Evolutionary conservation across 2,329 filamentous ascomycete genomes (phyloP).

Genomic region (Venturia nashicola): DNA sequence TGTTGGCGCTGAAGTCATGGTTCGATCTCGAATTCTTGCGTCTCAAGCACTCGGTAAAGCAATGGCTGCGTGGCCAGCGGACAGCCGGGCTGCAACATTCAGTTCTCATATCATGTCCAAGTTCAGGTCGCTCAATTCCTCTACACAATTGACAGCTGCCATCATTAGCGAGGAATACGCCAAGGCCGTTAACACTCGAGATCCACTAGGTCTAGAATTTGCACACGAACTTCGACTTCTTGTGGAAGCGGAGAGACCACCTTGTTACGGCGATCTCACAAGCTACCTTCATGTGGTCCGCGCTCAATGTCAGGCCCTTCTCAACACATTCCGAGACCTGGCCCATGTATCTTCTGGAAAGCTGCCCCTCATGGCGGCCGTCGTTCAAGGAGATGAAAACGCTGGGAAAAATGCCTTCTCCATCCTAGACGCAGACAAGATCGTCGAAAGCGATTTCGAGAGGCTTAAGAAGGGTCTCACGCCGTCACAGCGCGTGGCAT

Average conservation of each 20-base stretch:
- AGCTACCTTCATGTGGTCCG: conserved; percentile 81
- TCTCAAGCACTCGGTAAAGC: conserved; percentile 77
- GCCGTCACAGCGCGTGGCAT: conserved; percentile 75
- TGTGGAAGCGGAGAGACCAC: conserved; percentile 68
- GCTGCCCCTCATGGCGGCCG: conserved; percentile 70
- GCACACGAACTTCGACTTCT: conserved; percentile 57
- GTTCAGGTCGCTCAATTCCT: conserved; percentile 63
- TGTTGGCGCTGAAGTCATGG: conserved; percentile 76
- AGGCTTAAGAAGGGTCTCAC: conserved; percentile 79
- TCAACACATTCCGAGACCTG: conserved; percentile 85
- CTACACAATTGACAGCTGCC: conserved; percentile 72
- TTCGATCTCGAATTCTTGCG: conserved; percentile 79
- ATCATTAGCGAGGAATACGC: conserved; percentile 86
- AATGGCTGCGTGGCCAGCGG: conserved; percentile 61
- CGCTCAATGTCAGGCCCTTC: conserved; percentile 78
- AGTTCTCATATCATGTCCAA: conserved; percentile 53
- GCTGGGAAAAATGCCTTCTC: conserved; percentile 91
- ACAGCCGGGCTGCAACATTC: conserved; percentile 48
- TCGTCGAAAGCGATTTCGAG: conserved; percentile 75
- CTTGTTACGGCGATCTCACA: conserved; percentile 78
- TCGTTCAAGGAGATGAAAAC: conserved; percentile 86
- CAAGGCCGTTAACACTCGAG: conserved; percentile 32
- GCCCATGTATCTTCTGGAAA: conserved; percentile 66
- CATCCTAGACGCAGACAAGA: conserved; percentile 74
- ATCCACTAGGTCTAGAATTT: conserved; percentile 45